A percentile compares a stretch with the other conserved stretches of the same genome.
Evolutionary conservation across 768 basidiomycete species (phyloP).

Genomic region (Albatrellus ellisii): DNA sequence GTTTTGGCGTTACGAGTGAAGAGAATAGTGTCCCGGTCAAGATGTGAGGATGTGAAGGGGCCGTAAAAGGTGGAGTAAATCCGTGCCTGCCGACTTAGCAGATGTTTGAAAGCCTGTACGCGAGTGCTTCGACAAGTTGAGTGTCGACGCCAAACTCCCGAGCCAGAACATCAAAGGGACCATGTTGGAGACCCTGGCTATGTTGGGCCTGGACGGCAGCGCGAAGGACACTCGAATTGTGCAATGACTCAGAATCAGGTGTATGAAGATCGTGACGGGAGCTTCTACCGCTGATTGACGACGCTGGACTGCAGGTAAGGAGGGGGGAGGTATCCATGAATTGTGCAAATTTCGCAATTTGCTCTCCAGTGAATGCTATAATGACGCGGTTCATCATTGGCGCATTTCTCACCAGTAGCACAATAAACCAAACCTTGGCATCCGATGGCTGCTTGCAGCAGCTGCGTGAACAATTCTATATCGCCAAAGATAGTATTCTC

Average conservation of each 20-base stretch:
- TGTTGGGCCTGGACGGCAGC: not conserved
- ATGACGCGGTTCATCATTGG: not conserved
- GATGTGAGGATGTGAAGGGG: too few species aligned
- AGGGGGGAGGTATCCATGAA: slow-evolving; percentile 6
- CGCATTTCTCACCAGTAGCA: not conserved
- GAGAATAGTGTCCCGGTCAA: too few species aligned
- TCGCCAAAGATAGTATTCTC: slow-evolving; percentile 3
- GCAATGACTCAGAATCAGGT: slow-evolving; percentile 5
- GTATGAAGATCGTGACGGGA: slow-evolving; percentile 9
- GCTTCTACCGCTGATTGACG: slow-evolving; percentile 11
- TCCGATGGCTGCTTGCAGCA: slow-evolving; percentile 7
- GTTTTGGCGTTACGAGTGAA: too few species aligned
- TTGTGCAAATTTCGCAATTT: slow-evolving; percentile 7
- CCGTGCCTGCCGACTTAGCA: slow-evolving; percentile 1
- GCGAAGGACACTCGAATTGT: not conserved
- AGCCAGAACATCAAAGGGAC: slow-evolving; percentile 41
- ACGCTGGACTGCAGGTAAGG: slow-evolving; percentile 9
- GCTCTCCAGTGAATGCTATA: slow-evolving; percentile 12
- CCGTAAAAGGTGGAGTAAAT: not conserved
- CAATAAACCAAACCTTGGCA: slow-evolving; percentile 8
- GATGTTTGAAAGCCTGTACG: slow-evolving; percentile 25
- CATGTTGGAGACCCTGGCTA: slow-evolving; percentile 6
- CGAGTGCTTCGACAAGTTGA: slow-evolving; percentile 52
- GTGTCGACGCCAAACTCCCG: slow-evolving; percentile 66
- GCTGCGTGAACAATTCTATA: slow-evolving; percentile 8